Evolutionary conservation across 2,329 filamentous ascomycete species (phyloP), one percentile per base, ranked within the genome.

Genomic region (Teratosphaeria pseudoeucalypti): DNA sequence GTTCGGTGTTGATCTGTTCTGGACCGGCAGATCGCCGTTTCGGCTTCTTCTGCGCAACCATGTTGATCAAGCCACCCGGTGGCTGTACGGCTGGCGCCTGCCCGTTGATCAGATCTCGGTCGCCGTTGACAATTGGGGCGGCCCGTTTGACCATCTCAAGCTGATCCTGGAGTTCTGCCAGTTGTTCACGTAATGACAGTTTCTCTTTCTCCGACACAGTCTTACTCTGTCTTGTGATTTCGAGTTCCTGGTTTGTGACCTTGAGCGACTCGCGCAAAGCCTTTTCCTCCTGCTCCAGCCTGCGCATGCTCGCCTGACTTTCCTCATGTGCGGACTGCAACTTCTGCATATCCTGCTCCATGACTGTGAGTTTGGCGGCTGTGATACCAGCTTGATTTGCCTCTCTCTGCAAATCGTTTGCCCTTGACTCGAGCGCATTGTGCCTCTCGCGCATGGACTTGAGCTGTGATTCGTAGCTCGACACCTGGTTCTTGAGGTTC

Each of bases 301-400:
- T 84, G 76, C 96, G 95, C 75, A 96, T 90, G 73, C 92, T 96
- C 63, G 85, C 82, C 4, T 88, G 86, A 62, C 92, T 95, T 71
- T 99, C 94, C 60, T 95, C 89, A 75, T 95, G 95, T 71, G 84
- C 94, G 62, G 83, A 79, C 75, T 96, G 91, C 56, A 97, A 80
- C 75, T 90, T 92, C 78, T 86, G 87, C 88, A 97, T 96, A 71
- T 99, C 94, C 67, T 91, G 88, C 73, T 99, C 94, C 85, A 97
- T 89, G 55, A 88, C 90, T 68, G 89, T 86, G 58, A 99, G 81
- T 66, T 90, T 89, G 64, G 94, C 94, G 57, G 92, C 91, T 2
- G 89, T 90, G 69, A 97, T 96, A 76, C 94, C 94, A 58, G 92
- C 94, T 77, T 97, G 92, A 75, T 99, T 99, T 62, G 94, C 94